Evolutionary conservation across 2,329 filamentous ascomycete genomes (phyloP), one percentile per base, ranked within the genome.

Genomic region (Alternaria ventricosa): DNA sequence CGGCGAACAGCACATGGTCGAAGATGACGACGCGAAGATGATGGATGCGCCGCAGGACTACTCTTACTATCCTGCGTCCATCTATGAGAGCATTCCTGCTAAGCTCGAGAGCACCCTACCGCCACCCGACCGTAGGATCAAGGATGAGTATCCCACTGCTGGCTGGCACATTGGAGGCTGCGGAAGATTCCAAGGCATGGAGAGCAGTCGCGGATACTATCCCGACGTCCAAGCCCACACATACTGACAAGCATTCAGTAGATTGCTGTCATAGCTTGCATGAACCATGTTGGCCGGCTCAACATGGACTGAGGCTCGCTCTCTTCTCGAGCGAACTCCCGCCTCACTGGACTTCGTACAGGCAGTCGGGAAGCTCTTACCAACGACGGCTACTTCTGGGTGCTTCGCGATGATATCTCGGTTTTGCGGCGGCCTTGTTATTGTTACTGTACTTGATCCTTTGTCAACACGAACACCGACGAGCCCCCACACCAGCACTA

Each of bases 201-300:
- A 83, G 49, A 79, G 78, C 13, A 84, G 82, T 65, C 81, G 82
- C 22, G 83, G 83, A 27, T 84, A 81, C 66, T 84, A 82, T 61
- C 82, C 82, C 13, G 81, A 83, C 53, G 72, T 84, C 23, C 78
- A 79, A 49, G 72, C 81, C 25, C 78, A 79, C 57, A 73, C 80
- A 50, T 82, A 79, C 63, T 82, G 71, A 79, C 44, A 45, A n/a
- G 10, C 33, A 12, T n/a, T 6, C n/a, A 51, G 15, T 13, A n/a
- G 9, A 10, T 55, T 53, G 27, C 56, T 28, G 15, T 57, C 58
- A 64, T 63, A 66, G 61, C 63, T 65, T 22, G 18, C 62, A 65
- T 60, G 59, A 25, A 53, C 27, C 18, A 27, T 36, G 47, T 62
- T 65, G 66, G 57, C 64, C 55, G 61, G 60, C 55, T 68, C 62